phyloP scores from a whole-genome alignment of 2,329 filamentous ascomycete genomes.

The Epichloe coenophiala region DNA sequence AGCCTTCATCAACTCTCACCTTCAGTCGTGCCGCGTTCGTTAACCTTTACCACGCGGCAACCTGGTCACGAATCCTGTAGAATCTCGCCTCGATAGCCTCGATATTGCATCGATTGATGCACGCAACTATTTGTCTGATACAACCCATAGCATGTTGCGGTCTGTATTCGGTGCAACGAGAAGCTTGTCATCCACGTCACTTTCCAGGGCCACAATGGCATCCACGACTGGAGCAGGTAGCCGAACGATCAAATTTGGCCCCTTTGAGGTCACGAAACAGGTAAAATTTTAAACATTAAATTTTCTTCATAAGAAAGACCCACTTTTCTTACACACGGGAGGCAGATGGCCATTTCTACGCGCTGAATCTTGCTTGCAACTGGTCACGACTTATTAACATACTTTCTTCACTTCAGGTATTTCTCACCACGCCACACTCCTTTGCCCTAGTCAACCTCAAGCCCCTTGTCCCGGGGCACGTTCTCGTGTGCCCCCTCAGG shows the following conservation, averaged over 20 bases:
- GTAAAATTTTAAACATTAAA: conserved; percentile 23
- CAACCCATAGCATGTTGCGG: neutral
- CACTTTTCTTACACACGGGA: neutral
- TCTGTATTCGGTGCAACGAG: conserved; percentile 1
- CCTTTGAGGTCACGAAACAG: conserved; percentile 63
- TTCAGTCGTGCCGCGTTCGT: too few species aligned
- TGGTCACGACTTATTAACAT: neutral
- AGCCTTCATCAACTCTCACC: too few species aligned
- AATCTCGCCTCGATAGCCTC: too few species aligned
- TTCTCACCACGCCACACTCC: conserved; percentile 64
- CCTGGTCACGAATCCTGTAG: too few species aligned
- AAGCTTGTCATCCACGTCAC: conserved; percentile 5
- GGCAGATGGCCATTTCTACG: too few species aligned
- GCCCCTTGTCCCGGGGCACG: conserved; percentile 82
- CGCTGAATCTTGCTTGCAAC: too few species aligned
- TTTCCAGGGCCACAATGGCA: conserved; percentile 17
- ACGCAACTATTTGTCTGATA: neutral
- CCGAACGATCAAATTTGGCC: conserved; percentile 50
- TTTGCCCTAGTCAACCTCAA: conserved; percentile 94
- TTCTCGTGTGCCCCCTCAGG: conserved; percentile 70
- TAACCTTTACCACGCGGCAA: too few species aligned
- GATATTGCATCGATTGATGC: neutral
- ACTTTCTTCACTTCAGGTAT: conserved; percentile 47
- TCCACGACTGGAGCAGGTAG: conserved; percentile 12
- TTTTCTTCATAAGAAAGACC: neutral